Conservation (phyloP, 75 land plant species). For the Ceratopteris richardii region DNA sequence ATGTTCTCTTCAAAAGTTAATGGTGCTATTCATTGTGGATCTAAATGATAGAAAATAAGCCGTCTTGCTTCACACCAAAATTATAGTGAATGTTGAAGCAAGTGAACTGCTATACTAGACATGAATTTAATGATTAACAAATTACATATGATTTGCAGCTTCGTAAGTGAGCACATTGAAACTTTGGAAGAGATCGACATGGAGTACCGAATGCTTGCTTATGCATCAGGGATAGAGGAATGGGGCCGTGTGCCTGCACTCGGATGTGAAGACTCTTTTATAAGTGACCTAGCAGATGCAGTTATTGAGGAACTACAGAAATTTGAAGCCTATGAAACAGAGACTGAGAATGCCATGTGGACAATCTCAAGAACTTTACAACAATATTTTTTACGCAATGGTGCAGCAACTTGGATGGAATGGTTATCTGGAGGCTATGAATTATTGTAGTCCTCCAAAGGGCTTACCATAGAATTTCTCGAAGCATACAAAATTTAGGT, state of each 20-base stretch:
- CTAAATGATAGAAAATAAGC: no score
- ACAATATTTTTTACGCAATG: not conserved
- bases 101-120: no score
- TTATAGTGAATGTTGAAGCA: no score
- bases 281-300: constrained; percentile 79
- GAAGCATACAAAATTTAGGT: no score
- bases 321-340: constrained; percentile 25
- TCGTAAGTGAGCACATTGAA: constrained; percentile 92
- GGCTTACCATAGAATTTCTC: no score
- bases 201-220: constrained; percentile 76
- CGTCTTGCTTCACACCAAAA: no score
- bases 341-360: constrained; percentile 5
- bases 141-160: no score
- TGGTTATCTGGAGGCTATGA: not conserved
- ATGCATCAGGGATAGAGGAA: constrained; percentile 73
- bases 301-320: constrained; percentile 71
- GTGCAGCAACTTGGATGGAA: constrained; percentile 4
- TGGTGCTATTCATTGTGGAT: no score
- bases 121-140: no score
- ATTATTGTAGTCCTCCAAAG: no score
- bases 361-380: constrained; percentile 3
- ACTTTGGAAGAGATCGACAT: constrained; percentile 85
- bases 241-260: constrained; percentile 92
- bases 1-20: no score
- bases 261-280: constrained; percentile 60